Conservation (phyloP, 192 early-diverging fungal genomes). For the Diversispora epigaea region DNA sequence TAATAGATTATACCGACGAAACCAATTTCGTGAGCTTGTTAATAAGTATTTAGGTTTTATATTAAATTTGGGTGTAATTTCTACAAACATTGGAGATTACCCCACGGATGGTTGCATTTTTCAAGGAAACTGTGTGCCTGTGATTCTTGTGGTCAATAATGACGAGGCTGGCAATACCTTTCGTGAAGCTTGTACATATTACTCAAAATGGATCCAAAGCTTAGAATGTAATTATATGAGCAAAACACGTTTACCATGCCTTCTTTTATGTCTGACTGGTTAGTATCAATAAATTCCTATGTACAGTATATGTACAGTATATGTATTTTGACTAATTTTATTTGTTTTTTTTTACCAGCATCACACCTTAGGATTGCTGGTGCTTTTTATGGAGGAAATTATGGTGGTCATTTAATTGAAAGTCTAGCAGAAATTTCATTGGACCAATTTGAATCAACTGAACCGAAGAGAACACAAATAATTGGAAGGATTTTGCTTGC, state of each 20-base stretch:
- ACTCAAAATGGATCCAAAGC: background rate
- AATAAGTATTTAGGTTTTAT: background rate
- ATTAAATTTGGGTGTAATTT: background rate
- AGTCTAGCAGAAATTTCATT: background rate
- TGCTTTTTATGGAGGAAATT: background rate
- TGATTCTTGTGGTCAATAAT: background rate
- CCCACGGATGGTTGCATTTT: background rate
- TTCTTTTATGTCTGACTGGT: slow-evolving; percentile 12
- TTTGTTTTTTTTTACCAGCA: slow-evolving; percentile 8
- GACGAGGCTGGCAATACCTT: background rate
- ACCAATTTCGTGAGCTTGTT: background rate
- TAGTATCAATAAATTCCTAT: background rate
- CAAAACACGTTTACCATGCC: slow-evolving; percentile 4
- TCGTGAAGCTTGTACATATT: background rate
- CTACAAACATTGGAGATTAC: background rate
- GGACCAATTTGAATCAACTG: slow-evolving; percentile 7
- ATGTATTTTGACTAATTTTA: slow-evolving; percentile 8
- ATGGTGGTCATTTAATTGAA: slow-evolving; percentile 12
- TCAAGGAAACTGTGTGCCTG: background rate
- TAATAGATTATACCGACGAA: background rate
- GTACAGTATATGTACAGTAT: background rate
- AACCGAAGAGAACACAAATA: slow-evolving; percentile 6
- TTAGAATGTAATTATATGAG: background rate
- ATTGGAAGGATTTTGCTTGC: slow-evolving; percentile 25
- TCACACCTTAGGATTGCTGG: slow-evolving; percentile 19